Base-by-base conservation (phyloP, 2,329 filamentous ascomycete species). In the Aspergillus pseudoviridinutans region DNA sequence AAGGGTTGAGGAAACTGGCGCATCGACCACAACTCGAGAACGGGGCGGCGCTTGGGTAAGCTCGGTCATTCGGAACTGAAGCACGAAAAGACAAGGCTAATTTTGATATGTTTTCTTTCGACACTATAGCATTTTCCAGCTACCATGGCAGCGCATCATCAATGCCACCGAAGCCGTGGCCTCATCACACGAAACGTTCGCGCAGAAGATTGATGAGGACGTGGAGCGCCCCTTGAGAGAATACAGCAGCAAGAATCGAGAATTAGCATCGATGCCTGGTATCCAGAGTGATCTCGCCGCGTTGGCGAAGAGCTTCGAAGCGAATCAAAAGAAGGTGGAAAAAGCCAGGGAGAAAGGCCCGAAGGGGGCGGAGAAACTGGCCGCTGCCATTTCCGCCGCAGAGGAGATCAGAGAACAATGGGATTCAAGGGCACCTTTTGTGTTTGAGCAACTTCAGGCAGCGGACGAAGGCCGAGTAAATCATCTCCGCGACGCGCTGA, bases 341-440 rank as follows among this genome's bases (percentile, higher is more conserved):
- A 96, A 92, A 77, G 81, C 95, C 53, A 87, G 79, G 68, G 88
- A 84, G 70, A 96, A 93, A 75, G 91, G 89, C 59, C 86, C 88
- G 46, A 92, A 86, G 53, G 73, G 72, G 66, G 83, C 87, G 2
- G 85, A 86, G 58, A 96, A 94, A 74, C 84, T 94, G 42, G 89
- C 92, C 47, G 83, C 82, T 61, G 92, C 91, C 12, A 82, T 85
- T 10, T 80, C 85, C 20, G 87, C 87, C 62, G 84, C 95, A 47
- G 90, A 96, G 62, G 86, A 86, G 59, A 88, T 91, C n/a, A 85
- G 82, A 49, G 84, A 88, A 63, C 89, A 96, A 71, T 99, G 94
- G 94, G 88, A 96, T 56, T 92, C 91, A 0, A 92, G 96, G 73
- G 91, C 94, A 14, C 94, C 94, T 1, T 97, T 91, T 74, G 89